Evolutionary conservation across 1,284 basidiomycete species (phyloP), one percentile per base, ranked within the genome.

Genomic region (Cryptococcus sp.): DNA sequence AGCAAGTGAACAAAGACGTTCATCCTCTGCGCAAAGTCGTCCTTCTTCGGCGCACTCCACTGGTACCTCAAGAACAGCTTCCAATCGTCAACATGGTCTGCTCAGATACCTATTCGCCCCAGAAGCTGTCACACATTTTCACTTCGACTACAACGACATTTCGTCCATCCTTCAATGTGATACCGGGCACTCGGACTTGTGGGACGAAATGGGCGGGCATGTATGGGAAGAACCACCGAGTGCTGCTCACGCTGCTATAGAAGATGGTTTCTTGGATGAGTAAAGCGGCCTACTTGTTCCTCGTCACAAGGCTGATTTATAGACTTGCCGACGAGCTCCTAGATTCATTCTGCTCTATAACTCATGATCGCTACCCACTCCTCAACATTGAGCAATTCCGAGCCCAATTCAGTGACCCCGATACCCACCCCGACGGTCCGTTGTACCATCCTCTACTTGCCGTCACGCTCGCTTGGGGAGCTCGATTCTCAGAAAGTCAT

Each of bases 391-490:
- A 81, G 22, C 81, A 84, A 57, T 88, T 91, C 70, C 85, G 86
- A 55, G 78, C 79, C 45, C 71, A 65, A n/a, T 73, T 71, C 47
- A 59, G 55, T 10, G 45, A 61, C 4, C 64, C 67, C 52, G 64
- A 51, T 56, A 70, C 42, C 60, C 57, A 63, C 24, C 58, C 53
- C 56, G 78, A 54, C 21, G 66, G 67, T 34, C 77, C 81, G 2
- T 66, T 86, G 3, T 82, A 88, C 53, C 85, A 86, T 41, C 82
- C 86, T 2, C 78, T 92, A 16, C 80, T 94, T 36, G 91, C 91
- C 3, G 86, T 87, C 1, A 85, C 92, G n/a, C 78, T 96, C 45
- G 89, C 91, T 0, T 93, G 88, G 85, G 91, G 91, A 19, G 85
- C 88, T 40, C 90, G 91, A 63, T 94, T 94, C 70, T 88, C 87